Evolutionary conservation across 192 early-diverging fungal genomes (phyloP), one percentile per base, ranked within the genome.

Genomic region (Glomus cerebriforme): DNA sequence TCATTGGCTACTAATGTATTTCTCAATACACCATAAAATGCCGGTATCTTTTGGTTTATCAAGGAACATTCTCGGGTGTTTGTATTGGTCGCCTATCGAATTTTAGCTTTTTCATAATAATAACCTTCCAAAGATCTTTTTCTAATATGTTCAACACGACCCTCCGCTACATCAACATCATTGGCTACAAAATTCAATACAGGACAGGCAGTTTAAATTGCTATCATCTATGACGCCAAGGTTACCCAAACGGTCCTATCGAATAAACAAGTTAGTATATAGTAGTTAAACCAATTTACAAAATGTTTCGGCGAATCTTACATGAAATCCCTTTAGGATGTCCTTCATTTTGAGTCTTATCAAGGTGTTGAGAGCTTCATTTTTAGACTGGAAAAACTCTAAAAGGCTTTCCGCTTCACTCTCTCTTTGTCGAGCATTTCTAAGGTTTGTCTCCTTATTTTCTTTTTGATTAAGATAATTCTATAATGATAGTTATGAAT

Each of bases 151-250:
- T 99, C 95, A 47, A 99, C 90, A 73, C 96, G 97, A 58, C 91
- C 85, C 81, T 98, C 95, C 1, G 87, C 98, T 0, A 90, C 87
- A 64, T 92, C 90, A 8, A 98, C 97, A 2, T 89, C 91, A 58
- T 97, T 95, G 31, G 97, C 96, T 0, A 99, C 93, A 81, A 99
- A 96, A 68, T 98, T 92, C 74, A 99, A 87, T 13, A 87, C 84
- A 24, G 90, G 88, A 65, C 95, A 97, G 0, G 96, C 93, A 3
- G 96, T 98, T 3, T 96, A 97, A 22, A 98, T 91, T 0, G 98
- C 98, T n/a, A n/a, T n/a, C n/a, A n/a, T n/a, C n/a, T n/a, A n/a
- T n/a, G n/a, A n/a, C n/a, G n/a, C n/a, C n/a, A n/a, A n/a, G n/a
- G n/a, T n/a, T n/a, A n/a, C n/a, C n/a, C n/a, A n/a, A n/a, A n/a